Conservation (phyloP, 73 alveolate species). For the Paramecium pentaurelia region DNA sequence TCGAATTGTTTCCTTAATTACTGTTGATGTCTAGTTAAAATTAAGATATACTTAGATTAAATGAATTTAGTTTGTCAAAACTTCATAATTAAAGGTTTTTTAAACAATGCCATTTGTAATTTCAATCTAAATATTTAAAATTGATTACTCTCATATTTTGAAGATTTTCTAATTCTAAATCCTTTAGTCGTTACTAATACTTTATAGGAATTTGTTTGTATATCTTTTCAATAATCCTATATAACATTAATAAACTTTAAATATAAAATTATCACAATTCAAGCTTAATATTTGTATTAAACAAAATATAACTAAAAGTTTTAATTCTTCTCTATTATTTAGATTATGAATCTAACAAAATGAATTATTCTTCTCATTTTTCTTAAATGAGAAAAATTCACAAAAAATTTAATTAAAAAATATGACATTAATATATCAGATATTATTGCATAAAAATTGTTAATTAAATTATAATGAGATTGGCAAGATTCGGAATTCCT, state of each 20-base stretch:
- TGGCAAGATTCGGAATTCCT: slow-evolving; percentile 24
- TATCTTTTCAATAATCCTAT: background rate
- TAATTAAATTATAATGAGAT: slow-evolving; percentile 15
- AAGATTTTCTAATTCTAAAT: background rate
- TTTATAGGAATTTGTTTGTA: background rate
- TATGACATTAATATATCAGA: background rate
- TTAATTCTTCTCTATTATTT: background rate
- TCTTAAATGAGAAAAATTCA: background rate
- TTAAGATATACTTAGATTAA: background rate
- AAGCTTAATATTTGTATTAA: background rate
- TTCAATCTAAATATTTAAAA: background rate
- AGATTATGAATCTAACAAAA: background rate
- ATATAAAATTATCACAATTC: background rate
- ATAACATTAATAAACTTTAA: background rate
- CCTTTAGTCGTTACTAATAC: background rate
- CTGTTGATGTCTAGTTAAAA: slow-evolving; percentile 25
- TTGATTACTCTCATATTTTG: background rate
- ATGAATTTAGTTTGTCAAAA: background rate
- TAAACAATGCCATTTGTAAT: background rate
- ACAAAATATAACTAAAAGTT: background rate
- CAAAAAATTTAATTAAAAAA: background rate
- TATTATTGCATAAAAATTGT: background rate
- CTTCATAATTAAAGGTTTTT: background rate
- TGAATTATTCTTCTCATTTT: background rate
- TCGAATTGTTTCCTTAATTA: background rate